These are phyloP conservation scores for Mucor mucedo DNA, from an alignment of 371 early-diverging fungal genomes.

Conservation along the genomic window DNA sequence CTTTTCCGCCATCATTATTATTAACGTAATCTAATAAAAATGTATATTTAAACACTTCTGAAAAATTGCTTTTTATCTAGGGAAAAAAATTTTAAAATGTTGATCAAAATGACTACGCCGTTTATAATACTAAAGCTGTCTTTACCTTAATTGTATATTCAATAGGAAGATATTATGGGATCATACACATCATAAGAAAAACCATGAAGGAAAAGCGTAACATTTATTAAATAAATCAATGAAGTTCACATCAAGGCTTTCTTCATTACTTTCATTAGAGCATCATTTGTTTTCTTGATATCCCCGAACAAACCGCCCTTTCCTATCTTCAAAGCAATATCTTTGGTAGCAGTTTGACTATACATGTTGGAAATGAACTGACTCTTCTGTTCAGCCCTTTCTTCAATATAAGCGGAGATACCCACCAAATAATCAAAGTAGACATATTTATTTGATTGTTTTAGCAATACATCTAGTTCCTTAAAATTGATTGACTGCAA, in stretches of 20 bases:
- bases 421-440: too few species aligned
- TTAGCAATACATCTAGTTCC: too few species aligned
- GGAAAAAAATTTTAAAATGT: constrained; percentile 14
- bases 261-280: neutral
- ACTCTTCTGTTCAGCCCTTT: too few species aligned
- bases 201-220: constrained; percentile 11
- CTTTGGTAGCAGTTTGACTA: constrained; percentile 6
- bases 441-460: too few species aligned
- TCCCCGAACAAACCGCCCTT: constrained; percentile 2
- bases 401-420: too few species aligned
- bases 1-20: constrained; percentile 12
- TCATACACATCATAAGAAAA: constrained; percentile 17
- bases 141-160: constrained; percentile 12
- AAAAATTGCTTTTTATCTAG: constrained; percentile 15
- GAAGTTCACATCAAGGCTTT: constrained; percentile 6
- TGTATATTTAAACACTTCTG: constrained; percentile 13
- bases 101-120: constrained; percentile 16
- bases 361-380: neutral
- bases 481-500: too few species aligned
- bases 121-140: constrained; percentile 16
- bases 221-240: constrained; percentile 1
- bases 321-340: constrained; percentile 4
- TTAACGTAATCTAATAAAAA: constrained; percentile 17
- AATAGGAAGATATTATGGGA: constrained; percentile 17
- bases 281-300: constrained; percentile 7